Base-by-base conservation (phyloP, 345 rosid genomes). In the Sisymbrium irio region DNA sequence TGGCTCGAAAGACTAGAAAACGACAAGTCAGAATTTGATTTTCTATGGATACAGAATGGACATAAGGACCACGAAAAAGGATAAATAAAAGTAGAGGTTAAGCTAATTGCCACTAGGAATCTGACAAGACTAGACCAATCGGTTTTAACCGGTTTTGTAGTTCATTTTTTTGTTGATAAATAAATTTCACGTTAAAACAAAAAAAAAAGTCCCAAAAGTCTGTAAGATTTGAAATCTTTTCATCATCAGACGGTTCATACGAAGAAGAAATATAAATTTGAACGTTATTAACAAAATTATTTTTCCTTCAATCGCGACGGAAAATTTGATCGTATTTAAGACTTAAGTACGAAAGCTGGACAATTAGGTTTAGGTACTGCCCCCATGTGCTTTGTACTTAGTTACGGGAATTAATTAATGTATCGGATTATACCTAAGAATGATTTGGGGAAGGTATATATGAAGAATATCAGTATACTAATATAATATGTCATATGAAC, bases 341-440 rank as follows among this genome's bases (percentile, higher is more conserved):
- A 72, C 51, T 18, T 41, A 28, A 63, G 33, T 73, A 19, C 44
- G 36, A 35, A 64, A 73, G 77, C 14, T 73, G 71, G 37, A 42
- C 20, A 22, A 14, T 35, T 64, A 17, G 37, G 77, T 55, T 44
- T 64, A 56, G 28, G 37, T 25, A 18, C 65, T 53, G 46, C 17
- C 71, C 58, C 71, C 62, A 73, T 64, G 49, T 64, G 71, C 71
- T 64, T 28, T 28, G 65, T 57, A 41, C 65, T 32, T 42, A 57
- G 39, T 63, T 45, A 20, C 41, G 65, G 28, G 54, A 55, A 54
- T 53, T 40, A 20, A 63, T 18, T 30, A n/a, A 62, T 72, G 63
- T 22, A 47, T 71, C 59, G 37, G 49, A 47, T 36, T 70, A 35
- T 11, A 27, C 51, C 51, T 61, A 61, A 49, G 19, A 49, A 49